These are phyloP conservation scores for Amanita thiersii DNA, from an alignment of 768 basidiomycete genomes.

Conservation along the genomic window DNA sequence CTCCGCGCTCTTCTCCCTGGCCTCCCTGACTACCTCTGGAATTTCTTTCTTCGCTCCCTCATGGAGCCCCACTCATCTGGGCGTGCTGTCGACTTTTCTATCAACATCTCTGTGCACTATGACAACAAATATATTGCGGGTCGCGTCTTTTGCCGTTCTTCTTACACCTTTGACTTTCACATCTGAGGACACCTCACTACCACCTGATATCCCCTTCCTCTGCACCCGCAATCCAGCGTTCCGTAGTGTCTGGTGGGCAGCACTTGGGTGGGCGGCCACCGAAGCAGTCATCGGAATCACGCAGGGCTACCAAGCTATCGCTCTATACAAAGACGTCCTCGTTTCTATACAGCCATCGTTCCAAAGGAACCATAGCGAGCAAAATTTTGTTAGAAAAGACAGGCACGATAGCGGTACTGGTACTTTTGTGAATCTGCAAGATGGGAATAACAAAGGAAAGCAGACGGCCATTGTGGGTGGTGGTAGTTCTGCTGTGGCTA, in stretches of 20 bases:
- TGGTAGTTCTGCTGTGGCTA: no score
- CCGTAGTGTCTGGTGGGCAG: constrained; percentile 67
- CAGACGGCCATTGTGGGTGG: no score
- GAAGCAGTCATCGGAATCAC: constrained; percentile 57
- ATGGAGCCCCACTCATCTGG: background rate
- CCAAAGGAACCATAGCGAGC: no score
- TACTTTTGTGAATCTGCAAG: no score
- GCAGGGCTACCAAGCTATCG: constrained; percentile 66
- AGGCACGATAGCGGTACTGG: no score
- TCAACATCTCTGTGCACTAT: constrained; percentile 39
- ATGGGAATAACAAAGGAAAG: no score
- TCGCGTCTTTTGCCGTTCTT: constrained; percentile 45
- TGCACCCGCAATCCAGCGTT: constrained; percentile 49
- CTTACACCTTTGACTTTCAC: constrained; percentile 38
- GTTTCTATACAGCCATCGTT: constrained; percentile 19
- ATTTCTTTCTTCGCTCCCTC: constrained; percentile 20
- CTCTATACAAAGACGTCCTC: constrained; percentile 62
- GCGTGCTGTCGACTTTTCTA: constrained; percentile 22
- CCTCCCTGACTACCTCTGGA: constrained; percentile 20
- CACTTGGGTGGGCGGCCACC: constrained; percentile 66
- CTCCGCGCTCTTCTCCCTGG: constrained; percentile 33
- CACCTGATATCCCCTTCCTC: constrained; percentile 27
- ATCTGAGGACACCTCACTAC: constrained; percentile 15
- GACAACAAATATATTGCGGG: constrained; percentile 45
- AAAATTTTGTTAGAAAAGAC: no score